Conservation (phyloP, 768 basidiomycete species). For the Trametes cinnabarina region DNA sequence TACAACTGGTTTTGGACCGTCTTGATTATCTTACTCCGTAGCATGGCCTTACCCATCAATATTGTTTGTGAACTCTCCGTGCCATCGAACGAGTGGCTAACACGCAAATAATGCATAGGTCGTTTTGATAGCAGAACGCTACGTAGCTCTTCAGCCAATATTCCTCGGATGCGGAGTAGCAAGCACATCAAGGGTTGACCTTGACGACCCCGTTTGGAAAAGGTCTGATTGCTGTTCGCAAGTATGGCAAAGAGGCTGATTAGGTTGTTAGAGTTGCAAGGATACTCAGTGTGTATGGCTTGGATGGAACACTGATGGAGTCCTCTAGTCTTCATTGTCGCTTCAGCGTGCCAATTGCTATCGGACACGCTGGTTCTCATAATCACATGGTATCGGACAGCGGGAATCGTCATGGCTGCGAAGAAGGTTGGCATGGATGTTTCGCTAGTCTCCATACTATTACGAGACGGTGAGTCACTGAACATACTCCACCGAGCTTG, state of each 20-base stretch:
- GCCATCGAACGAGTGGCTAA: no score
- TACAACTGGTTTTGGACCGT: constrained; percentile 7
- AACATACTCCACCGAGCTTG: no score
- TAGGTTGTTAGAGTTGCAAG: not conserved
- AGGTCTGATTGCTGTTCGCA: not conserved
- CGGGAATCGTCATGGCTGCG: not conserved
- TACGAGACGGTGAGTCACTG: not conserved
- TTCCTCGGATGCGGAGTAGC: not conserved
- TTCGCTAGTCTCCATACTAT: not conserved
- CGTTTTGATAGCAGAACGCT: not conserved
- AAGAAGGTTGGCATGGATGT: not conserved
- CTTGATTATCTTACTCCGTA: not conserved
- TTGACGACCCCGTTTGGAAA: not conserved
- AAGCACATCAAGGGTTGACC: not conserved
- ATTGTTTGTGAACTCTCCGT: not conserved
- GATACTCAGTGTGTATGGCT: no score
- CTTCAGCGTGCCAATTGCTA: not conserved
- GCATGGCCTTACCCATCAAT: not conserved
- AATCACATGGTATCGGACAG: constrained; percentile 12
- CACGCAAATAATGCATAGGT: not conserved
- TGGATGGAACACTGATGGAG: no score
- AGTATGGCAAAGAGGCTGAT: not conserved
- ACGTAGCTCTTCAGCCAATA: not conserved
- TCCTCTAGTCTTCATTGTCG: not conserved
- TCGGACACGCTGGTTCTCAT: not conserved